These are phyloP conservation scores for Striga hermonthica DNA, from an alignment of 305 asterid species.

Conservation along the genomic window DNA sequence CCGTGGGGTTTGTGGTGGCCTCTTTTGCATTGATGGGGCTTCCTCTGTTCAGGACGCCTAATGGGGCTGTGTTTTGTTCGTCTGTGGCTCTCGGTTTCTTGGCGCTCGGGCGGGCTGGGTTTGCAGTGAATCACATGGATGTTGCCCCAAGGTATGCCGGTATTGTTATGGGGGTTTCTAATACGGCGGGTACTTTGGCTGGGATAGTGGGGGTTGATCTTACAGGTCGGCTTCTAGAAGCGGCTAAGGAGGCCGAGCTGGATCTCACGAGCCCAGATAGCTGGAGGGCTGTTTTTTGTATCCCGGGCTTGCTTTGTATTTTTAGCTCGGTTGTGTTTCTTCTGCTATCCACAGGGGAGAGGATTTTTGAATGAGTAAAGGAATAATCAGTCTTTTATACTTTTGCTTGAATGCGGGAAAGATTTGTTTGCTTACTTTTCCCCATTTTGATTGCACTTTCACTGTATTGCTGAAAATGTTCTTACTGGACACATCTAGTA, in stretches of 20 bases:
- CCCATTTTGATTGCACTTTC: background rate
- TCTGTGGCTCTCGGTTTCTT: conserved; percentile 87
- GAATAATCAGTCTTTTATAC: background rate
- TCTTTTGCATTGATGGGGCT: conserved; percentile 72
- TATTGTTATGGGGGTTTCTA: conserved; percentile 94
- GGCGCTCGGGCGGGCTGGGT: conserved; percentile 98
- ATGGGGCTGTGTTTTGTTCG: conserved; percentile 75
- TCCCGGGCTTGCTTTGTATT: conserved; percentile 85
- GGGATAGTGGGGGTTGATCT: conserved; percentile 93
- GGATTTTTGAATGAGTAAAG: conserved; percentile 71
- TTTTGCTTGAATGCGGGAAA: background rate
- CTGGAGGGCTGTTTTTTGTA: conserved; percentile 79
- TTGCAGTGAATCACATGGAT: conserved; percentile 97
- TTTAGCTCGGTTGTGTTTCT: conserved; percentile 71
- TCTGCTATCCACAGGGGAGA: conserved; percentile 80
- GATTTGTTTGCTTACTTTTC: background rate
- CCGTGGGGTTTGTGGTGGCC: conserved; percentile 74
- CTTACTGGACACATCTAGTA: too few species aligned
- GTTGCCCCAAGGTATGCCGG: conserved; percentile 96
- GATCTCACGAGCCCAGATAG: conserved; percentile 87
- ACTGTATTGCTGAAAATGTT: background rate
- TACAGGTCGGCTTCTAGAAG: conserved; percentile 88
- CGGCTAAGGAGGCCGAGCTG: conserved; percentile 65
- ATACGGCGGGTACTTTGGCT: conserved; percentile 94
- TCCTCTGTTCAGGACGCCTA: conserved; percentile 73